Evolutionary conservation across 441 rosid genomes (phyloP), one percentile per base, ranked within the genome.

Genomic region (Bocquillonia castaneifolia): DNA sequence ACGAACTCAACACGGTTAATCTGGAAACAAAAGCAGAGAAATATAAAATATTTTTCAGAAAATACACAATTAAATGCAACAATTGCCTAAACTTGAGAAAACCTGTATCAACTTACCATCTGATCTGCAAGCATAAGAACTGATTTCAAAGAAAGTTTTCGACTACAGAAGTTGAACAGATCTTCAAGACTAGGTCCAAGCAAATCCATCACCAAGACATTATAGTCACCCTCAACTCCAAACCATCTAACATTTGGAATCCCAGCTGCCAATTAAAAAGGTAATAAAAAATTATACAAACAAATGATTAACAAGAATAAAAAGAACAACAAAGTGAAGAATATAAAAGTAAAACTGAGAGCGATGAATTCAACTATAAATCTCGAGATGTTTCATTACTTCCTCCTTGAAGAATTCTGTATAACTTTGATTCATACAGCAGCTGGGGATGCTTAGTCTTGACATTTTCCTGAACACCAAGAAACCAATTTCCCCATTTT

Each of bases 161-260:
- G 75, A 68, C 97, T 91, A 77, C 98, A 93, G 79, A 89, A 93
- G 79, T 91, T 93, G 75, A 93, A 93, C 68, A 93, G 78, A 78
- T 93, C 98, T 83, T 93, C 98, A 73, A 93, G 96, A 78, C 98
- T 93, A 51, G 96, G 98, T 47, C 98, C 98, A 62, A 93, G 92
- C 64, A 93, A 82, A 85, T 93, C 98, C 97, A 93, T 91, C 72
- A 93, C 98, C 17, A 93, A 79, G 34, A 91, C 95, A 80, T 93
- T 93, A 77, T 91, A 93, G 69, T 89, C 97, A 39, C 98, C 97
- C 77, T 93, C 98, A 68, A 88, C 85, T 9, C 98, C 97, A 74
- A 86, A 93, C 97, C 97, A 93, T 78, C 88, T 91, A 66, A 89
- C 86, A 78, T 91, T 93, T 45, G 93, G 97, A 67, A 93, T 91